These are phyloP conservation scores for Boletus subcaerulescens DNA, from an alignment of 768 basidiomycete species.

Conservation along the genomic window DNA sequence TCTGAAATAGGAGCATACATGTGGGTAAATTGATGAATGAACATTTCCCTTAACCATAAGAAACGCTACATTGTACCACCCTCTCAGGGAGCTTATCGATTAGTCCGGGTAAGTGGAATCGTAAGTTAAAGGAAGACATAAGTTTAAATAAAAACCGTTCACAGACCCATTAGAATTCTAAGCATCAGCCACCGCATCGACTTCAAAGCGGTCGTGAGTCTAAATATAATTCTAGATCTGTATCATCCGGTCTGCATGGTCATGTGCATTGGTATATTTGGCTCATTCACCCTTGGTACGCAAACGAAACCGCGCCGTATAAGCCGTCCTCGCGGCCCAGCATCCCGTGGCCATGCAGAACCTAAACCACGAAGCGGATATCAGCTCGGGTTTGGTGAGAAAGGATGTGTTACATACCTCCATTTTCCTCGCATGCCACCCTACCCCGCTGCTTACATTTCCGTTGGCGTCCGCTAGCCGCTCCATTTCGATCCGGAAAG, in stretches of 20 bases:
- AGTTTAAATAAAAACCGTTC: neutral
- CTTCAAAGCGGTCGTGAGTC: neutral
- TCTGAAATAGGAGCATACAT: too few relatives aligned
- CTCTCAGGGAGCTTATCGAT: neutral
- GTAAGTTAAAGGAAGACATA: neutral
- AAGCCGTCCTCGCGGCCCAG: slow-evolving; percentile 90
- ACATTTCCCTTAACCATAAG: neutral
- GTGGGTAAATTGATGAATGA: neutral
- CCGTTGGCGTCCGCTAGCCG: slow-evolving; percentile 77
- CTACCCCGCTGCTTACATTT: slow-evolving; percentile 86
- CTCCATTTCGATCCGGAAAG: slow-evolving; percentile 68
- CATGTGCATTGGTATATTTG: neutral
- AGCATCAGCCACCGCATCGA: too few relatives aligned
- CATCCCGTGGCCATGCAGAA: slow-evolving; percentile 88
- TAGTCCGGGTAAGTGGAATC: neutral
- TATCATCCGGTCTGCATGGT: neutral
- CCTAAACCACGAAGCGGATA: slow-evolving; percentile 35
- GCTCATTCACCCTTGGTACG: slow-evolving; percentile 71
- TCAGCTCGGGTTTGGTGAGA: neutral
- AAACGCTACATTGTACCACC: neutral
- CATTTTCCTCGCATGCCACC: slow-evolving; percentile 97
- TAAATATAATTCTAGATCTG: neutral
- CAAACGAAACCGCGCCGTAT: slow-evolving; percentile 92
- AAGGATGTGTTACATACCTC: slow-evolving; percentile 59
- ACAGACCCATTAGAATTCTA: too few relatives aligned